Evolutionary conservation across 2,329 filamentous ascomycete genomes (phyloP).

Genomic region (Trichophyton rubrum): DNA sequence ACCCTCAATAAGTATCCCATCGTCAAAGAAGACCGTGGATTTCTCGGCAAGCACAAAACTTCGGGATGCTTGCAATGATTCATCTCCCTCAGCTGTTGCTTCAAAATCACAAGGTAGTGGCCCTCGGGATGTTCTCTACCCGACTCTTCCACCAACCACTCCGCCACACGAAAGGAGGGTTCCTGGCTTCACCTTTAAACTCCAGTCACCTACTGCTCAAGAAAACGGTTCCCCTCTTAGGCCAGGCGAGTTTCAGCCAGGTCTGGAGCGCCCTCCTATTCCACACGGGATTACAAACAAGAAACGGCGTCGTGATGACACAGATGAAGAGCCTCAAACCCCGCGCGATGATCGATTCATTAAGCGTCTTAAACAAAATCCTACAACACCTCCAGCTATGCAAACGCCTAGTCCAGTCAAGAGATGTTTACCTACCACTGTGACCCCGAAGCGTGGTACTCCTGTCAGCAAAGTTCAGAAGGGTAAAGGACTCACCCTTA

Average conservation of each 20-base stretch:
- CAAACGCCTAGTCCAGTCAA: conserved; percentile 26
- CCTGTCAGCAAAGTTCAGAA: conserved; percentile 17
- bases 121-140: conserved; percentile 24
- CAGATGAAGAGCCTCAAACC: conserved; percentile 23
- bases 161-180: conserved; percentile 20
- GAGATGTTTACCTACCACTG: conserved; percentile 7
- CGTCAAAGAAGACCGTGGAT: conserved; percentile 62
- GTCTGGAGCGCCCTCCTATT: conserved; percentile 22
- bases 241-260: conserved; percentile 24
- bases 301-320: conserved; percentile 26
- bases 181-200: conserved; percentile 9
- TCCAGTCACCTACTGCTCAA: conserved; percentile 28
- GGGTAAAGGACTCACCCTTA: conserved; percentile 30
- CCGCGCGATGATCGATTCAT: conserved; percentile 20
- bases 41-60: conserved; percentile 61
- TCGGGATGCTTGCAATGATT: conserved; percentile 24
- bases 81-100: conserved; percentile 27
- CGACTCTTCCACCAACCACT: conserved; percentile 27
- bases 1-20: conserved; percentile 49
- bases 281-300: conserved; percentile 31
- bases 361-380: conserved; percentile 24
- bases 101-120: conserved; percentile 22
- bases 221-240: not conserved
- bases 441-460: conserved; percentile 22
- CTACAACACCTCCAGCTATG: conserved; percentile 14